Base-by-base conservation (phyloP, 331 rosid genomes). In the Malus hybrid region DNA sequence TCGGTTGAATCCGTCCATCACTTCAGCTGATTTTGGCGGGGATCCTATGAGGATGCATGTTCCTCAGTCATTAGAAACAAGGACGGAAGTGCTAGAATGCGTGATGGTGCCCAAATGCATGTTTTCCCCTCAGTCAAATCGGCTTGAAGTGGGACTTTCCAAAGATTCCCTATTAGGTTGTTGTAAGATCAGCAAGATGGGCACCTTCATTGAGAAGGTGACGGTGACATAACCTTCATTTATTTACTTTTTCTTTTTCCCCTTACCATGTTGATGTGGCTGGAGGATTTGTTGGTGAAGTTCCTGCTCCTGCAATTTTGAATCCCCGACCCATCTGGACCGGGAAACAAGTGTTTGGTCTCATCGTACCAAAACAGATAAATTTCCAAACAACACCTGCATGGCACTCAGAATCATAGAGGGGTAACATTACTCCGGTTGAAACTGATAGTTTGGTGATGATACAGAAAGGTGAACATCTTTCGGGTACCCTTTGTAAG, bases 71-170 rank as follows among this genome's bases (percentile, higher is more conserved):
- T 89, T 94, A 86, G 99, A 92, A 85, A 92, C 99, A 22, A 90
- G 99, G 83, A 96, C 99, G 63, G 99, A 94, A 87, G 99, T 94
- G 22, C 71, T 94, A 87, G 97, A 94, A 86, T 90, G 92, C 79
- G 89, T 94, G 99, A 88, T 94, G 99, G 99, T 94, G 76, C 99
- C 99, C 50, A 94, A 92, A 87, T 94, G 99, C 87, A 92, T 92
- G 63, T 97, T 94, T 36, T 94, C 99, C 7, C 99, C 99, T 77
- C 97, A 94, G 68, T 34, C 97, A 42, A 94, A 94, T 82, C 84
- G 99, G 68, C 99, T 97, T 28, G 99, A 92, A 6, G 90, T 94
- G 99, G 99, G 97, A 79, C 92, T 94, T 44, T 97, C 92, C 80
- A 97, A 94, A 78, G 99, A 94, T 80, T 78, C 99, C 5, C 87